Base-by-base conservation (phyloP, 192 early-diverging fungal genomes). In the Diversispora eburnea region DNA sequence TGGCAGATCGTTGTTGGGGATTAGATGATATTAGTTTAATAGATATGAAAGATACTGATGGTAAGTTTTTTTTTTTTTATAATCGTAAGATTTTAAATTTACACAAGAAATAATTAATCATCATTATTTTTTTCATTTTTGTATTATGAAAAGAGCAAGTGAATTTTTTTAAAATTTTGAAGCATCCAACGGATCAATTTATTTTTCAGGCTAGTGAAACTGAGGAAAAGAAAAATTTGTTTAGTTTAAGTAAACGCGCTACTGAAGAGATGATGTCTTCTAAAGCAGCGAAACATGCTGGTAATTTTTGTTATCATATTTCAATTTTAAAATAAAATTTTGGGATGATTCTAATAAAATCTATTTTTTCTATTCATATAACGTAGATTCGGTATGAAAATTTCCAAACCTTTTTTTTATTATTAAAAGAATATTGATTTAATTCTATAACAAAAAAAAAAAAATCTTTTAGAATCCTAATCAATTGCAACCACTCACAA, bases 151-250 rank as follows among this genome's bases (percentile, higher is more conserved):
- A 54, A 17, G 61, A 63, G 12, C 41, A 42, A 46, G 22, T 43
- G 15, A 91, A 93, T 77, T 87, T 93, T 4, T 87, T 98, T 75
- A 92, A 93, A 76, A 87, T 96, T 8, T 81, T 95, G 46, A 89
- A 90, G n/a, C 88, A 92, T 71, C 90, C 91, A 2, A 57, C 68
- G 3, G 93, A 96, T 59, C 84, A 85, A 2, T 92, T 88, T 80
- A 73, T 97, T 60, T 96, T 86, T 76, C 83, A 88, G 58, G 77
- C 82, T 9, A 90, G 91, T 55, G 84, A 84, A 8, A 72, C 83
- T 45, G 88, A 92, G 46, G 92, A 92, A 54, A 94, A 94, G 76
- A 80, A 84, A 57, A 77, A 81, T 5, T 78, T 91, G 49, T 72
- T 94, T 8, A 75, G 81, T 39, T 84, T 84, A 46, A 74, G 87